Base-by-base conservation (phyloP, 2,329 filamentous ascomycete genomes). In the Xylaria sp. region DNA sequence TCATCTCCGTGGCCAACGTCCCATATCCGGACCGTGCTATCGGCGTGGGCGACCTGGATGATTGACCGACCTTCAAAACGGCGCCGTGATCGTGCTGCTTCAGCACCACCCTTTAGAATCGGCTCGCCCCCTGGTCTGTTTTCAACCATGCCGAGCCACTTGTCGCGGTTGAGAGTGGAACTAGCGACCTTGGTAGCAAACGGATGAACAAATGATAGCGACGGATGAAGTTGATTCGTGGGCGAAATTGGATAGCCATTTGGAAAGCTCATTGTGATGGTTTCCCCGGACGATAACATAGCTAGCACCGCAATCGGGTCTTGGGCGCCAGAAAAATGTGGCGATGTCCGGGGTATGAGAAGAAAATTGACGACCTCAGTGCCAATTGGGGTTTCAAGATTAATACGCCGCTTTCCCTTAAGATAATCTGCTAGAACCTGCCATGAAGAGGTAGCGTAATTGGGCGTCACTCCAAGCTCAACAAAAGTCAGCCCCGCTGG, bases 141-240 rank as follows among this genome's bases (percentile, higher is more conserved):
- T 79, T 98, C 96, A n/a, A 89, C 88, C 89, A 98, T 91, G 4
- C 93, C 93, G 15, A 98, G 86, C 96, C 96, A 99, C 70, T 90
- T 87, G 8, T 89, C 89, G 32, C 96, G 89, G 56, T 93, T 90
- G 12, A 98, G 84, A 13, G 88, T 87, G 10, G 93, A 87, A n/a
- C 97, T 84, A 18, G 88, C 86, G 60, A 92, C 84, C 59, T 90
- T 89, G 62, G 89, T 91, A 66, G 96, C 89, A 77, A 97, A 98
- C 0, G 96, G 96, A 76, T 97, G 94, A 7, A 97, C 91, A 70
- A 97, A 92, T 1, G 92, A 92, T 53, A 97, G 82, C 2, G 92
- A 97, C 0, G 94, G 88, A 75, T 97, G 95, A 6, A 99, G 86
- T 80, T 97, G 93, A 75, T 97, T 97, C 4, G 94, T 97, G 1